phyloP scores from a whole-genome alignment of 495 filamentous ascomycete genomes.

The Aspergillus avenaceus region DNA sequence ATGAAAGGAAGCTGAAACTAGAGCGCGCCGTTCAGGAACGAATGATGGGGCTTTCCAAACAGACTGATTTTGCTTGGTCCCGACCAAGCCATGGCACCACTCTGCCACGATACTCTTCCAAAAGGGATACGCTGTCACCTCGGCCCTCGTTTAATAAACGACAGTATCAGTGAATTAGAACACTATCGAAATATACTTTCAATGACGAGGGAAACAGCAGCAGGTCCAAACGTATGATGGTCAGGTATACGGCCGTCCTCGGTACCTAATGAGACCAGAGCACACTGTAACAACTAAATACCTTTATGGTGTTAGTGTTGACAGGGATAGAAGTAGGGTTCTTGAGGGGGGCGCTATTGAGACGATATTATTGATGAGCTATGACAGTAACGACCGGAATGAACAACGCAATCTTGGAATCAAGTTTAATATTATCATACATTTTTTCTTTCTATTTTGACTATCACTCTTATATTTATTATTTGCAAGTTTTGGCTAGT shows the following conservation, averaged over 20 bases:
- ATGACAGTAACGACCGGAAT: conserved; percentile 3
- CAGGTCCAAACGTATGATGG: not conserved
- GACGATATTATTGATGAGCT: conserved; percentile 3
- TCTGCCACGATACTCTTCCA: conserved; percentile 20
- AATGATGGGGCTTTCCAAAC: conserved; percentile 26
- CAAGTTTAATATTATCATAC: too few relatives aligned
- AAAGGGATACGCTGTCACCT: not conserved
- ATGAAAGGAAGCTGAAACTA: conserved; percentile 14
- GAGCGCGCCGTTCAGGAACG: conserved; percentile 23
- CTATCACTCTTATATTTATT: too few relatives aligned
- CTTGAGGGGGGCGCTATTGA: too few relatives aligned
- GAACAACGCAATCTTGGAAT: too few relatives aligned
- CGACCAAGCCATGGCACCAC: conserved; percentile 1
- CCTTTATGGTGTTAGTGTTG: not conserved
- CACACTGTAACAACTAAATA: not conserved
- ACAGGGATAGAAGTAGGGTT: too few relatives aligned
- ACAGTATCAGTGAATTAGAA: not conserved
- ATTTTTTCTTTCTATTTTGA: too few relatives aligned
- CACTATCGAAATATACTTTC: not conserved
- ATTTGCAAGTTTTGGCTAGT: not conserved
- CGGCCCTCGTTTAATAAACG: not conserved
- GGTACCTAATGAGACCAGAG: not conserved
- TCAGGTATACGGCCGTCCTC: not conserved
- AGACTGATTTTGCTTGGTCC: conserved; percentile 23
- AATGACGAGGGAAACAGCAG: not conserved